Percentiles rank a stretch among this genome's conserved stretches.
These are phyloP conservation scores for Dioscorea cayenensis DNA, from an alignment of 116 monocot species.

Conservation along the genomic window DNA sequence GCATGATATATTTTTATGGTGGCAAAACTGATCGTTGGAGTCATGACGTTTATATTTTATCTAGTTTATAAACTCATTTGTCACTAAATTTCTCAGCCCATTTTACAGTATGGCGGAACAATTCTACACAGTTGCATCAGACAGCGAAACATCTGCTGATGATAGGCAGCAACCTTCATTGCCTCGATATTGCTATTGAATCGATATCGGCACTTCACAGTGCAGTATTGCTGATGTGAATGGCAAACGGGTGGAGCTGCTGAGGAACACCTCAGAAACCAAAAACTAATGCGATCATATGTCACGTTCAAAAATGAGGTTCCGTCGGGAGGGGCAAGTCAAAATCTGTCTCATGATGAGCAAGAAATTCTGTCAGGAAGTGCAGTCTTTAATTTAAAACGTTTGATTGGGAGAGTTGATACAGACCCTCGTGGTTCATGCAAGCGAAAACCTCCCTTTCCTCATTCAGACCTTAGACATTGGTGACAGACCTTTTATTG, in stretches of 20 bases:
- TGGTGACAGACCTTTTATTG: conserved; percentile 66
- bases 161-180: conserved; percentile 24
- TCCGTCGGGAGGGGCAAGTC: conserved; percentile 42
- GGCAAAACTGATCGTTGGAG: no score
- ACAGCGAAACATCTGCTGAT: conserved; percentile 56
- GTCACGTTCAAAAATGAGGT: conserved; percentile 60
- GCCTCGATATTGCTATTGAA: conserved; percentile 49
- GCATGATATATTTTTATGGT: no score
- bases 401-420: conserved; percentile 62
- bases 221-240: conserved; percentile 75
- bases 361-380: conserved; percentile 68
- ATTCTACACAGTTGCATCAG: conserved; percentile 58
- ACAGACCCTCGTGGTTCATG: conserved; percentile 64
- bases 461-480: conserved; percentile 71
- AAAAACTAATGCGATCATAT: conserved; percentile 53
- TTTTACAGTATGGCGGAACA: conserved; percentile 48
- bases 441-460: conserved; percentile 67
- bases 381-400: conserved; percentile 79
- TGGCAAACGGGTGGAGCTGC: conserved; percentile 47
- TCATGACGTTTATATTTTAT: no score
- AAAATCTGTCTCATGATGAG: conserved; percentile 35
- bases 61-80: no score
- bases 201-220: conserved; percentile 83
- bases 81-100: background rate
- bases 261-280: conserved; percentile 49